Evolutionary conservation across 2,329 filamentous ascomycete species (phyloP).

Genomic region (Elsinoe ampelina): DNA sequence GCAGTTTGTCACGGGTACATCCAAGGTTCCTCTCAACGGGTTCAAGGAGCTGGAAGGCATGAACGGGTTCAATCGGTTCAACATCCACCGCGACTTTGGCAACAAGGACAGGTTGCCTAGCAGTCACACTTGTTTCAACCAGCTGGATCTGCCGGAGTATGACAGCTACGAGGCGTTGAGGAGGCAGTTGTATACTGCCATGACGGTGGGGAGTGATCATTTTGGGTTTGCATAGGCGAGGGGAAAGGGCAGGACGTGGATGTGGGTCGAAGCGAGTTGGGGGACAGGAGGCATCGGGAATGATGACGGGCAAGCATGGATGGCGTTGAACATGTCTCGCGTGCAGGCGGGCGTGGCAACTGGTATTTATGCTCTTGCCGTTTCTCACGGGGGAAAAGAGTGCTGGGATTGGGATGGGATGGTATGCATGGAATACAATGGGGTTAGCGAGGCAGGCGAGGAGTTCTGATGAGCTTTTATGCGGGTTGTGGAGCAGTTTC

Average conservation of each 20-base stretch:
- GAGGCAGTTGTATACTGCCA: constrained; percentile 82
- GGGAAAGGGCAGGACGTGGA: not conserved
- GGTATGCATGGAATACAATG: not conserved
- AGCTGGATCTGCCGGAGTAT: constrained; percentile 96
- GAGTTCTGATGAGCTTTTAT: not conserved
- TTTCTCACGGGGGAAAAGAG: not conserved
- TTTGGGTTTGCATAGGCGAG: constrained; percentile 82
- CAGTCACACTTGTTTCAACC: constrained; percentile 98
- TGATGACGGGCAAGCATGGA: not conserved
- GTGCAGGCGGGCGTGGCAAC: constrained; percentile 11
- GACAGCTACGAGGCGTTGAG: constrained; percentile 89
- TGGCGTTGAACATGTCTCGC: not conserved
- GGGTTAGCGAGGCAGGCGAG: not conserved
- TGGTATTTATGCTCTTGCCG: not conserved
- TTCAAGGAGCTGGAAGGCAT: constrained; percentile 99
- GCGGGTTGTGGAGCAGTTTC: not conserved
- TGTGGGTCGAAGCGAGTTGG: not conserved
- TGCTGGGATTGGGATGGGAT: not conserved
- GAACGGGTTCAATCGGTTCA: constrained; percentile 97
- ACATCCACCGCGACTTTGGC: constrained; percentile 96
- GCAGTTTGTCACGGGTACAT: constrained; percentile 96
- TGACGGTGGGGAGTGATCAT: constrained; percentile 94
- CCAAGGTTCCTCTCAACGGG: constrained; percentile 94
- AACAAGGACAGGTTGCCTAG: constrained; percentile 92
- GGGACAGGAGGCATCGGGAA: not conserved